Base-by-base conservation (phyloP, 352 stramenopile genomes). In the Thalassiosira mediterranea region DNA sequence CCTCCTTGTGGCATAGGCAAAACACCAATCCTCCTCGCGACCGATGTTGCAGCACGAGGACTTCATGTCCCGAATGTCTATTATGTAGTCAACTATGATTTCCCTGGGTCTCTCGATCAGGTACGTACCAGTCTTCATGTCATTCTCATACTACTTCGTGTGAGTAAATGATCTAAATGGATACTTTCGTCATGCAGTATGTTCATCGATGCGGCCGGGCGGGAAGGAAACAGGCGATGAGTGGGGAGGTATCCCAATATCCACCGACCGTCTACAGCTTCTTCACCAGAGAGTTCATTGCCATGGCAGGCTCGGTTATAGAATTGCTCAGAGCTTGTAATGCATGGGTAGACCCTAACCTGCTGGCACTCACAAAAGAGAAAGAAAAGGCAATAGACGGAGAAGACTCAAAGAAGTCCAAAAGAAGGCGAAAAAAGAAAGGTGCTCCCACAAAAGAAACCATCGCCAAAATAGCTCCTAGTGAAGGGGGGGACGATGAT, bases 31-130 rank as follows among this genome's bases (percentile, higher is more conserved):
- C 78, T 99, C 53, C 83, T 99, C 32, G 97, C 96, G 81, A 99
- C 97, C 1, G 97, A 99, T 81, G 89, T 99, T 51, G 96, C 96
- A n/a, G 96, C 96, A n/a, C 93, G 97, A 86, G 97, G 97, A 68
- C 96, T 99, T 51, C 96, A 99, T 83, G 93, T 99, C 68, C 79
- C 81, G 10, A 82, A 96, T 54, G 95, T 99, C 5, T 86, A 98
- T 72, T 96, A 94, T 32, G 96, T 99, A 13, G 98, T 99, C 76
- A 99, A 99, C 83, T 98, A 98, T 82, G 96, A 99, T 38, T 90
- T 92, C 66, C 83, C 86, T 17, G 60, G 69, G 4, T 88, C 83
- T 47, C 59, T 92, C 11, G 81, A 90, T 69, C 79, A 90, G n/a
- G n/a, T n/a, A n/a, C n/a, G n/a, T n/a, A n/a, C n/a, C n/a, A n/a